Conservation (phyloP, 495 filamentous ascomycete genomes). For the Hyaloscypha finlandica region DNA sequence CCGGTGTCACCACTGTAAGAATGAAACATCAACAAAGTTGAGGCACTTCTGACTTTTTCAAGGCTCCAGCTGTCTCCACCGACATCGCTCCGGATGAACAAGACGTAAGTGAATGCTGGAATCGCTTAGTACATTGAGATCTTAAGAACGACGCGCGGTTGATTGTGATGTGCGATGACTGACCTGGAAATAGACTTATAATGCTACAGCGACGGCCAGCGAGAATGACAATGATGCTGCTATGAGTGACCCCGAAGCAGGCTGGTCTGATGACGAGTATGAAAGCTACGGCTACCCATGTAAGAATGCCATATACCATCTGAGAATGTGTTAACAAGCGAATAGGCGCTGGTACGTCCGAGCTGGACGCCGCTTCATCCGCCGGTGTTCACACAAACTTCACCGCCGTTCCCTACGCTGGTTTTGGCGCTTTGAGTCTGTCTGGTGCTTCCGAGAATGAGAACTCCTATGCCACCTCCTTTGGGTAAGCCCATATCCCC, state of each 20-base stretch:
- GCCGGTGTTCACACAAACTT: background rate
- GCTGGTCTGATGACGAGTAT: background rate
- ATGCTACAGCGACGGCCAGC: no score
- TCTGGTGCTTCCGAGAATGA: slow-evolving; percentile 2
- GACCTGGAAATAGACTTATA: no score
- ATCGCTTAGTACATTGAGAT: no score
- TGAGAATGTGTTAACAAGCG: background rate
- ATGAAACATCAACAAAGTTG: background rate
- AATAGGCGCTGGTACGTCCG: background rate
- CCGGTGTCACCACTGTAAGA: slow-evolving; percentile 5
- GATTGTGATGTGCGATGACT: no score
- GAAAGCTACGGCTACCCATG: background rate
- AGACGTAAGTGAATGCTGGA: background rate
- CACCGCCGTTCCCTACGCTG: background rate
- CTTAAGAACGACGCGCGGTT: no score
- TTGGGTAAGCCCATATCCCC: background rate
- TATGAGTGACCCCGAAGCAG: background rate
- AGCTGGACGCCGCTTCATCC: background rate
- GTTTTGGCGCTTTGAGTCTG: background rate
- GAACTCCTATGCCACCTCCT: background rate
- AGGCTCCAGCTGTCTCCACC: background rate
- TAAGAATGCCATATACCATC: background rate
- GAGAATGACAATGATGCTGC: background rate
- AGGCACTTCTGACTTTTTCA: background rate
- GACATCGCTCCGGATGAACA: background rate